Conservation (phyloP, 441 rosid genomes). For the Eutrema salsugineum region DNA sequence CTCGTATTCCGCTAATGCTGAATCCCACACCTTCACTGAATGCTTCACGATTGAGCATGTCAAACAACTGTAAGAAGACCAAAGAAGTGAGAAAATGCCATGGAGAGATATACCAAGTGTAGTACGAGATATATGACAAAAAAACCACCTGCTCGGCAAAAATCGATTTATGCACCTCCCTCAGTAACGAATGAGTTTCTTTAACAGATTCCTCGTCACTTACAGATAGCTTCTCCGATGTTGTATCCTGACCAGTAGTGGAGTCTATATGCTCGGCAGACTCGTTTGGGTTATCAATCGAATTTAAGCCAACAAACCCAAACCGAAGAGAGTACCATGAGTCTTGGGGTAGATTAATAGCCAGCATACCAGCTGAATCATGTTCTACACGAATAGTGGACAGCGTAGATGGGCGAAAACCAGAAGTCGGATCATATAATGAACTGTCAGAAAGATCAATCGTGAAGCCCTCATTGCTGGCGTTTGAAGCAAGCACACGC, state of each 20-base stretch:
- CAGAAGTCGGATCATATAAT: slow-evolving; percentile 45
- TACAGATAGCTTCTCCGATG: slow-evolving; percentile 37
- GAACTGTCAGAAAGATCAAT: slow-evolving; percentile 82
- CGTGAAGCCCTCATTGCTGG: slow-evolving; percentile 81
- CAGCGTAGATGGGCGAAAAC: slow-evolving; percentile 57
- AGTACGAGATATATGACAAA: slow-evolving; percentile 9
- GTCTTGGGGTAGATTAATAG: slow-evolving; percentile 73
- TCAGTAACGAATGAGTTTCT: slow-evolving; percentile 62
- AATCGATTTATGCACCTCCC: slow-evolving; percentile 77
- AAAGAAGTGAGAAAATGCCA: slow-evolving; percentile 18
- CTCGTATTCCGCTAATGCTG: slow-evolving; percentile 77
- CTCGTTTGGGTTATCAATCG: slow-evolving; percentile 31
- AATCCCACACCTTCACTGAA: slow-evolving; percentile 69
- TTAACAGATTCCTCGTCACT: slow-evolving; percentile 66
- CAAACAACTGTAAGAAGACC: slow-evolving; percentile 66
- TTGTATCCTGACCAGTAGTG: slow-evolving; percentile 28
- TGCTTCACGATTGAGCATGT: slow-evolving; percentile 79
- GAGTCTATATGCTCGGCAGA: slow-evolving; percentile 33
- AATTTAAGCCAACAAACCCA: slow-evolving; percentile 66
- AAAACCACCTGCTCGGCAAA: slow-evolving; percentile 75
- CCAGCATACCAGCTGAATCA: slow-evolving; percentile 90
- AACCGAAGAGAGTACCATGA: slow-evolving; percentile 67
- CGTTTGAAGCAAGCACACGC: slow-evolving; percentile 60
- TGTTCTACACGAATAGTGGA: slow-evolving; percentile 78
- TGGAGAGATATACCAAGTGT: slow-evolving; percentile 5